Evolutionary conservation across 495 filamentous ascomycete genomes (phyloP), one percentile per base, ranked within the genome.

Genomic region (Penicillium herquei): DNA sequence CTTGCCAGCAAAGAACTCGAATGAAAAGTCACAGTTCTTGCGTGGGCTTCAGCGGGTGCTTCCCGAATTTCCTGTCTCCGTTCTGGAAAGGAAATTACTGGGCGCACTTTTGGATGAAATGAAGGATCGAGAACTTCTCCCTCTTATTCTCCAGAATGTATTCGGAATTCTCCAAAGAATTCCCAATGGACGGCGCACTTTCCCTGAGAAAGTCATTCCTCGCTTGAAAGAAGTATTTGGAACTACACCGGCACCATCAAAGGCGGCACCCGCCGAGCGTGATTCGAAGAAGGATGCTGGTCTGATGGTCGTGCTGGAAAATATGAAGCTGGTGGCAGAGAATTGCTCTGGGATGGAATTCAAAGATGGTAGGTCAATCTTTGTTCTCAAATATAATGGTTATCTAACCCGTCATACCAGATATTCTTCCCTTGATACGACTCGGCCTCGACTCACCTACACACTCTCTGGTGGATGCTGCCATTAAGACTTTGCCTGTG

Each of bases 1-100:
- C 0, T 80, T 98, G 49, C 92, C 94, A 2, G 87, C 91, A 39
- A 98, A 98, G 72, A 96, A 91, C 3, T 80, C 88, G 0, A 88
- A 83, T 62, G 95, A 98, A 65, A 98, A 98, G 67, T 78, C 88
- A 1, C 85, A 91, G 54, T 98, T 98, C 67, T 82, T 98, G 79
- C 81, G 91, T 48, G 95, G 95, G 0, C 74, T 98, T 30, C 86
- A 88, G 50, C 86, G 88, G 21, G 91, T 98, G 4, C 70, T 98
- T 7, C 85, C 87, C 1, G 91, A 93, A 33, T 98, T 98, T 61
- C 94, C 94, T 16, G 89, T 87, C 40, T 89, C 89, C 0, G 92
- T 98, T 0, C 79, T 98, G 68, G 94, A 97, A 62, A 96, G 91
- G 72, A 98, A 98, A 70, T 76, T 98, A 1, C 76, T 98, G 1